Base-by-base conservation (phyloP, 805 yeast genomes). In the Candida corydali region DNA sequence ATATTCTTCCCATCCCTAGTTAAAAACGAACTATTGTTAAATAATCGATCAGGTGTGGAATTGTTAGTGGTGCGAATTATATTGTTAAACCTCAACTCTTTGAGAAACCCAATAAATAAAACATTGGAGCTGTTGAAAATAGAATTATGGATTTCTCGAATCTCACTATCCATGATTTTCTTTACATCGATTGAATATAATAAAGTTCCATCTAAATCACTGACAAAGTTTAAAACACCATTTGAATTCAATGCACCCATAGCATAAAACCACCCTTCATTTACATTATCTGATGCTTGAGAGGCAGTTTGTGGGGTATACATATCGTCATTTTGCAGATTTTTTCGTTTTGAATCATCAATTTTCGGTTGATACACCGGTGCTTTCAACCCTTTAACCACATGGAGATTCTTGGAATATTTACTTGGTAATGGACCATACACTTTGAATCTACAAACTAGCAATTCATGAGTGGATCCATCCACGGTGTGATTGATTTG, bases 181-280 rank as follows among this genome's bases (percentile, higher is more conserved):
- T 73, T 67, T 11, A 82, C 57, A 50, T 82, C 77, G 5, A 84
- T 56, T 2, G 84, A 67, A 53, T 77, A 80, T 3, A 82, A 51
- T 10, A 75, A 48, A 1, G 78, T 63, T 1, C 88, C 86, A 57
- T 82, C 88, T 36, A 67, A 66, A 51, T 81, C 86, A 24, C 75
- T 61, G 12, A 81, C 59, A 32, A 84, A 55, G 44, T 82, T 77
- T 22, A 84, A 58, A 4, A 62, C 51, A 3, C 93, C 93, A 48
- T 78, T 69, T 1, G 82, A 73, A 50, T 75, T 76, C 28, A 84
- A 51, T 12, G 78, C 81, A 0, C 85, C 88, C 81, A 79, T 80
- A 1, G 84, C 76, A 36, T 68, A 70, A 50, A 82, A 82, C 91
- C 91, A 84, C 4, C 79, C 79, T 49, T 78, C 85, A 16, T 60